Evolutionary conservation across 257 asterid species (phyloP), one percentile per base, ranked within the genome.

Genomic region (Ilex asprella): DNA sequence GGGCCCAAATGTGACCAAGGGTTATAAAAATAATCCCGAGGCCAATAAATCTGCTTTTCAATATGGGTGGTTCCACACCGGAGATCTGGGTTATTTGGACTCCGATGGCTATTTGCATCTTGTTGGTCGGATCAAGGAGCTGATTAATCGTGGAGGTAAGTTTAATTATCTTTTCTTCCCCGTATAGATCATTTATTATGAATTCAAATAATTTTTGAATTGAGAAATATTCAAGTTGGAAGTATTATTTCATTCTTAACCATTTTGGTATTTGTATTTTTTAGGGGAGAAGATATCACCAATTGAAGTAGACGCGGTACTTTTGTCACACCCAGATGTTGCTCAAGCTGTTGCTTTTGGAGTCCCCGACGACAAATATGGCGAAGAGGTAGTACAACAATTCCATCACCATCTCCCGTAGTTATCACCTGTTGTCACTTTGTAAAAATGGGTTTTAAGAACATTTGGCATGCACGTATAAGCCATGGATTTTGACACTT

Each of bases 251-350:
- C 2, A 3, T 35, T 35, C 41, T 35, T 4, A 35, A 8, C 41
- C 8, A 3, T 35, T 35, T 35, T 44, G 32, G 30, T 29, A 43
- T 53, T 21, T 56, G 67, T 52, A 61, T 61, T 74, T 61, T 74
- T 66, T 86, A 93, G 97, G 99, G 50, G 99, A 93, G 67, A 93
- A 93, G 76, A 89, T 93, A 63, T 93, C 99, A 31, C 97, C 99
- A 6, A 93, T 93, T 69, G 99, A 89, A 82, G 95, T 87, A 57
- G 99, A 93, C 55, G 77, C 96, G 2, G 91, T 87, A 51, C 89
- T 93, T 29, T 70, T 85, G 69, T 84, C 99, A 35, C 97, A 89
- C 78, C 87, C 96, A 2, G 94, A 84, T 55, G 54, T 93, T 68
- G 84, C 94, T 53, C 85, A 89, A 74, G 97, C 89, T 15, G 97